Base-by-base conservation (phyloP, 1,284 basidiomycete species). In the Tranzscheliella williamsii region DNA sequence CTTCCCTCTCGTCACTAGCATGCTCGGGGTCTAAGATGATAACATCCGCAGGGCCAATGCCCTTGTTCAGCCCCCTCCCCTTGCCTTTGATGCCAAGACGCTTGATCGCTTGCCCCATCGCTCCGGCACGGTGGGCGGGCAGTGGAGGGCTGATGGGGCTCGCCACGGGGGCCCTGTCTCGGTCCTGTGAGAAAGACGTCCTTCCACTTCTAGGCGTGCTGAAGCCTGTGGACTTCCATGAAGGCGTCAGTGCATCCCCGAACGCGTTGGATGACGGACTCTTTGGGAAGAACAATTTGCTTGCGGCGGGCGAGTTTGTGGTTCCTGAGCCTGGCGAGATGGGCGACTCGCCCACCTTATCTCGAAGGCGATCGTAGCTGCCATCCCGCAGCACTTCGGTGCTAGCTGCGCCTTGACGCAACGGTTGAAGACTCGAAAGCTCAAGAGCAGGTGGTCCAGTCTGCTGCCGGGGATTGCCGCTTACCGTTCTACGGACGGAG, bases 171-270 rank as follows among this genome's bases (percentile, higher is more conserved):
- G 52, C 45, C 17, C 58, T 43, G 20, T 62, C 58, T 18, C 58
- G 47, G 38, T 62, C 58, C 34, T 55, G 52, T 15, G 52, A 62
- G 32, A 62, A 62, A 3, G 58, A 62, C 3, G 58, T 44, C 12
- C 58, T 40, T 8, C 44, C 53, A 18, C 21, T 48, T 5, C 47
- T 31, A 5, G 37, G 18, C 5, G 49, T 33, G 31, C 38, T 45
- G 46, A 51, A 46, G 34, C 42, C 34, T 5, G 46, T 50, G 22
- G 46, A 37, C 11, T 45, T 39, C 57, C 57, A 61, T 1, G 48
- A 39, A 32, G 57, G 57, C 17, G 57, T 50, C 38, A 55, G 20
- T 18, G 44, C 43, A 4, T 54, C 51, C 15, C 37, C 36, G 20
- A 43, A 45, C 15, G 26, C 33, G 7, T 45, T 37, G n/a, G 40